Evolutionary conservation across 371 early-diverging fungal genomes (phyloP).

Genomic region (Mycotypha africana): DNA sequence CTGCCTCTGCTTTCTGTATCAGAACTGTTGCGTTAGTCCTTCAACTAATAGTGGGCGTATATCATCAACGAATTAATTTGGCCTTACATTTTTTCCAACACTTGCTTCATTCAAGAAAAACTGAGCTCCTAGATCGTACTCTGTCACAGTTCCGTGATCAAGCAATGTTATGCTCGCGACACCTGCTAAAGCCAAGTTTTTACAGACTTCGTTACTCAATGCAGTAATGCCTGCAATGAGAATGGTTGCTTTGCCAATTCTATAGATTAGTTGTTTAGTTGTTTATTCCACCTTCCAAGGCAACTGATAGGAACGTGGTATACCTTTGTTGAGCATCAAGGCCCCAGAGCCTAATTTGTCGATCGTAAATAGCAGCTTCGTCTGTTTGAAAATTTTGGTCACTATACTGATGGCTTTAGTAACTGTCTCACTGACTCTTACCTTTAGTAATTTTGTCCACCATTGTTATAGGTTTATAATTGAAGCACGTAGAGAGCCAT

Average conservation of each 20-base stretch:
- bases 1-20: conserved; percentile 66
- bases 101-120: conserved; percentile 62
- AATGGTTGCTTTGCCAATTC: conserved; percentile 74
- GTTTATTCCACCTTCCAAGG: background rate
- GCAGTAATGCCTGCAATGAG: conserved; percentile 66
- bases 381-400: no score
- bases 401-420: no score
- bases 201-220: conserved; percentile 75
- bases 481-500: no score
- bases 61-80: no score
- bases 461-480: no score
- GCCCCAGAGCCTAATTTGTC: conserved; percentile 96
- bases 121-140: conserved; percentile 72
- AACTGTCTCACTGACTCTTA: no score
- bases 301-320: no score
- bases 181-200: conserved; percentile 90
- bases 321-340: conserved; percentile 87
- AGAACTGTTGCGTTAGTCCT: no score
- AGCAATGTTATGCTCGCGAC: conserved; percentile 70
- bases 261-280: conserved; percentile 10
- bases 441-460: no score
- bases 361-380: conserved; percentile 89
- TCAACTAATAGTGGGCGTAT: no score
- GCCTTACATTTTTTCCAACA: conserved; percentile 64
- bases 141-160: conserved; percentile 53